phyloP scores from a whole-genome alignment of 2,329 filamentous ascomycete genomes.

The Orbilia blumenaviensis region DNA sequence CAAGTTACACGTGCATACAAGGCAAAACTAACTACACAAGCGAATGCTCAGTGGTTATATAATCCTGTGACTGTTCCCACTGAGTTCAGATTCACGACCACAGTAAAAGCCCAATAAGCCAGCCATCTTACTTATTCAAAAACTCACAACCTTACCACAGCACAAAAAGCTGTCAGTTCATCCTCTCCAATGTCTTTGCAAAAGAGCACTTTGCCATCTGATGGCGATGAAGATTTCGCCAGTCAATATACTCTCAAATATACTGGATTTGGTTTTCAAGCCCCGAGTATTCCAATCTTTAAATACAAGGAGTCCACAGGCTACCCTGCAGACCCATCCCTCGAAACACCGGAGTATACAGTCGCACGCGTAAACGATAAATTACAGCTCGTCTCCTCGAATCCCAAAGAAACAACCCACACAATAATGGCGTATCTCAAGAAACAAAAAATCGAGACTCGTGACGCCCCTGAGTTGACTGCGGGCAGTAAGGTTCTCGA shows the following conservation, averaged over 20 bases:
- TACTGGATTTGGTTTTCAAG: slow-evolving; percentile 3
- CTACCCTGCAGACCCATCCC: background rate
- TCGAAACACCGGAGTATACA: background rate
- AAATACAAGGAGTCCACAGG: background rate
- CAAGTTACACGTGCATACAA: no score
- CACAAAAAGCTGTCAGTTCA: no score
- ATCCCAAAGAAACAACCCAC: background rate
- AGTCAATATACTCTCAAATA: slow-evolving; percentile 3
- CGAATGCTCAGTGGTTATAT: no score
- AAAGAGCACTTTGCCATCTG: background rate
- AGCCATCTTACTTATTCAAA: no score
- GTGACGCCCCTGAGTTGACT: background rate
- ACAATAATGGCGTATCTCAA: slow-evolving; percentile 31
- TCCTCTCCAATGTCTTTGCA: background rate
- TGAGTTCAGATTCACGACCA: no score
- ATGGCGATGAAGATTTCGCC: background rate
- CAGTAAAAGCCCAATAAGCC: no score
- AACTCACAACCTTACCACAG: no score
- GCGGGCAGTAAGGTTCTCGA: slow-evolving; percentile 3
- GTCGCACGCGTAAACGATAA: slow-evolving; percentile 35
- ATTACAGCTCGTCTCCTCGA: slow-evolving; percentile 10
- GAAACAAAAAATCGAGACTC: slow-evolving; percentile 36
- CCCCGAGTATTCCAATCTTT: background rate
- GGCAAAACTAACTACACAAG: no score
- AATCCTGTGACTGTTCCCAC: background rate